Evolutionary conservation across 768 basidiomycete genomes (phyloP).

Genomic region (Hydnum rufescens): DNA sequence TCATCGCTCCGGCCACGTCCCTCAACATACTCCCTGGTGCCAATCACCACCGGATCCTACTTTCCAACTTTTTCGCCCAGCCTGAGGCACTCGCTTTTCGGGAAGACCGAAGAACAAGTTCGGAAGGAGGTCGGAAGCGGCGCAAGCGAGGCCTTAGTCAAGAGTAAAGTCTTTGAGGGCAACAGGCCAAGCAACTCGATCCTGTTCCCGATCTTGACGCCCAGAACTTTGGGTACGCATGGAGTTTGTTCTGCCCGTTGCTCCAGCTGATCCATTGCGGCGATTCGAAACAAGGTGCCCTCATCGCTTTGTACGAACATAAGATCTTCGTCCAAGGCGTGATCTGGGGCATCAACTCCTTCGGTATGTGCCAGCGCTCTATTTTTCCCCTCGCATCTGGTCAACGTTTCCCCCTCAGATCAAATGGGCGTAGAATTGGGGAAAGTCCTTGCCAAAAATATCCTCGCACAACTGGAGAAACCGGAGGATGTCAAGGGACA

Average conservation of each 20-base stretch:
- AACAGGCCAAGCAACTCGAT: constrained; percentile 95
- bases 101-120: constrained; percentile 87
- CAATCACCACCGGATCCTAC: constrained; percentile 91
- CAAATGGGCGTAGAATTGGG: constrained; percentile 99
- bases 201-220: constrained; percentile 83
- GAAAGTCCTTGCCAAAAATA: constrained; percentile 89
- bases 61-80: constrained; percentile 97
- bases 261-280: background rate
- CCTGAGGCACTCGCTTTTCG: constrained; percentile 95
- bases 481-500: constrained; percentile 69
- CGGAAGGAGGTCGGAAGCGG: constrained; percentile 23
- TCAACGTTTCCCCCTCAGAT: constrained; percentile 27
- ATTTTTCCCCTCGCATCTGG: background rate
- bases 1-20: constrained; percentile 72
- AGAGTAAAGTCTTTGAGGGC: constrained; percentile 96
- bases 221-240: constrained; percentile 57
- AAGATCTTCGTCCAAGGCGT: constrained; percentile 98
- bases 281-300: constrained; percentile 27
- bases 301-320: constrained; percentile 90
- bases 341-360: constrained; percentile 97
- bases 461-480: constrained; percentile 68
- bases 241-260: constrained; percentile 8
- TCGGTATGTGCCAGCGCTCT: constrained; percentile 33
- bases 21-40: constrained; percentile 56
- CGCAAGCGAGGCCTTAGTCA: constrained; percentile 68